Evolutionary conservation across 1,139 yeast genomes (phyloP).

Genomic region (Sugiyamaella novakii): DNA sequence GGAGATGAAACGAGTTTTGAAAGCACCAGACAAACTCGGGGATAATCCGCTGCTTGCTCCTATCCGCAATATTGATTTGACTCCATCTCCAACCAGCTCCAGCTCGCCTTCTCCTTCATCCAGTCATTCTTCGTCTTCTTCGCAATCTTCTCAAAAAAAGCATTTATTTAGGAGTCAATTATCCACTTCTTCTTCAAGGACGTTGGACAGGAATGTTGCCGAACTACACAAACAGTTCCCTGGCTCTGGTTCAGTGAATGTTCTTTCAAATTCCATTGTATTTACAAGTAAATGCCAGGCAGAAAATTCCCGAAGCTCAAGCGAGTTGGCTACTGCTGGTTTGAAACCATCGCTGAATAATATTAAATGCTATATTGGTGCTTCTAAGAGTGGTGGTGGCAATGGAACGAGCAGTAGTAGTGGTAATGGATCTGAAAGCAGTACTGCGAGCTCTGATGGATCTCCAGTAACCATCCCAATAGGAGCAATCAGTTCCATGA

Average conservation of each 20-base stretch:
- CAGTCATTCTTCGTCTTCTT: slow-evolving; percentile 1
- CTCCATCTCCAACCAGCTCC: slow-evolving; percentile 10
- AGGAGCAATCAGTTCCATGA: background rate
- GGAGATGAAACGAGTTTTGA: slow-evolving; percentile 12
- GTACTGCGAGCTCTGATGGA: slow-evolving; percentile 12
- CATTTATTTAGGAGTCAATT: slow-evolving; percentile 15
- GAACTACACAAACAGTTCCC: slow-evolving; percentile 8
- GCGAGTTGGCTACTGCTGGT: background rate
- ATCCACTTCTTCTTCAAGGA: slow-evolving; percentile 16
- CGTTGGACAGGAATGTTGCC: slow-evolving; percentile 11
- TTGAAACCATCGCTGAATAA: slow-evolving; percentile 1
- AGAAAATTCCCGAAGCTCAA: background rate
- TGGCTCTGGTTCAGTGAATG: background rate
- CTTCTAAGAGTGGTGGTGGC: slow-evolving; percentile 1
- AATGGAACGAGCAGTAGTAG: slow-evolving; percentile 15
- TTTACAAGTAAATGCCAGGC: background rate
- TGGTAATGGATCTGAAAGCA: slow-evolving; percentile 10
- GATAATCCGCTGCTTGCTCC: slow-evolving; percentile 9
- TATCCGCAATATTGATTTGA: slow-evolving; percentile 7
- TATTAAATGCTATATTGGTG: slow-evolving; percentile 3
- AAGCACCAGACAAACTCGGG: slow-evolving; percentile 3
- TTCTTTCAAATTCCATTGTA: background rate
- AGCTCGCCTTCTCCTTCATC: slow-evolving; percentile 14
- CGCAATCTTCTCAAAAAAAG: slow-evolving; percentile 11
- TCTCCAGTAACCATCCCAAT: slow-evolving; percentile 14